Evolutionary conservation across 1,139 yeast genomes (phyloP), one percentile per base, ranked within the genome.

Genomic region (Yamadazyma kanchanaburiensis): DNA sequence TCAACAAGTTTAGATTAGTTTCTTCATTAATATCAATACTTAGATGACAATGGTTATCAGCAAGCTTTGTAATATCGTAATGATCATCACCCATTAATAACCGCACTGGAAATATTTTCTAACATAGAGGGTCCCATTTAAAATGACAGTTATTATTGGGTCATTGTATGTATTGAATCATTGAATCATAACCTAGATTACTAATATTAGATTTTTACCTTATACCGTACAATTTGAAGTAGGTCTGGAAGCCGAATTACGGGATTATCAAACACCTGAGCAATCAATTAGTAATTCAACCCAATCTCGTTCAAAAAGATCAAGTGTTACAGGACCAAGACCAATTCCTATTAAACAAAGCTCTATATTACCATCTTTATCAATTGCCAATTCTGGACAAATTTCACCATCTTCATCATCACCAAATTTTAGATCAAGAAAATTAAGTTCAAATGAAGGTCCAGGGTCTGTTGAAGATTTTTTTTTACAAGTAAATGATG

Each of bases 221-320:
- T 77, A 79, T 45, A 79, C 89, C 3, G 84, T 80, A 21, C 81
- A 78, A 42, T 81, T 81, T 48, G 81, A 80, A 44, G 71, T 79
- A 4, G 68, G 54, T 3, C 38, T 45, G 9, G 46, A 46, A 21
- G 28, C 35, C 5, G 41, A 37, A 6, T 29, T 17, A 9, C n/a
- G n/a, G n/a, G n/a, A n/a, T n/a, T n/a, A n/a, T n/a, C n/a, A n/a
- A n/a, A n/a, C n/a, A n/a, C 6, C 13, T 8, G 21, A 19, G 12
- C 22, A 26, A 5, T 24, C 19, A 5, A 5, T 15, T 10, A 23
- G 16, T 12, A 18, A 14, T 12, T 22, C 17, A 15, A 6, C 27
- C 26, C 33, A 32, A 13, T 30, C 5, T 9, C 15, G 16, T 6
- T 18, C 33, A 7, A 33, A 30, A 4, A 27, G 35, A 12, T 20